Evolutionary conservation across 2,329 filamentous ascomycete genomes (phyloP).

Genomic region (Aspergillus amoenus): DNA sequence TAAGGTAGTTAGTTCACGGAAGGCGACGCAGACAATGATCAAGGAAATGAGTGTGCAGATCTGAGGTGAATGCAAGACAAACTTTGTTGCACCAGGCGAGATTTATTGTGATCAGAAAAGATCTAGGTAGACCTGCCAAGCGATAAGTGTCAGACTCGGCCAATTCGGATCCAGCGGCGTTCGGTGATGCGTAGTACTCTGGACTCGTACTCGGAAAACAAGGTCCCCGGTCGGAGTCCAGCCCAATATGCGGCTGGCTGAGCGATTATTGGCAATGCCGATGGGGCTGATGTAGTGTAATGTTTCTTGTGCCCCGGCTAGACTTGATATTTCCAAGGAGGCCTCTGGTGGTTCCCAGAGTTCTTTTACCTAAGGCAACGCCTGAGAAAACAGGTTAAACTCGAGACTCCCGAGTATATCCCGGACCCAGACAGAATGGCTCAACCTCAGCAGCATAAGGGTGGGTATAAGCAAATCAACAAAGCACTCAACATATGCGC

Average conservation of each 20-base stretch:
- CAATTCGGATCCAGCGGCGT: conserved; percentile 3
- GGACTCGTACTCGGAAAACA: conserved; percentile 7
- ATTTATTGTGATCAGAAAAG: conserved; percentile 5
- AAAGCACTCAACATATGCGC: conserved; percentile 48
- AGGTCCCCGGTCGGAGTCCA: conserved; percentile 4
- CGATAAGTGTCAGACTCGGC: neutral
- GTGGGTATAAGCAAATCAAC: conserved; percentile 42
- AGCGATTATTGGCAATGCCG: neutral
- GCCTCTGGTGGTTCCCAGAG: neutral
- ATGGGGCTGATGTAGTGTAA: neutral
- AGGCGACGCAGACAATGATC: neutral
- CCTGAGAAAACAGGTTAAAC: neutral
- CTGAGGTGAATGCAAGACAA: neutral
- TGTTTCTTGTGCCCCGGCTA: neutral
- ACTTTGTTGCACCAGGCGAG: neutral
- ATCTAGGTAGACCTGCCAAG: neutral
- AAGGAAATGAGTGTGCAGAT: neutral
- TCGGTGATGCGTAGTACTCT: conserved; percentile 6
- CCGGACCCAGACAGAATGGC: neutral
- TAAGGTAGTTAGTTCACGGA: neutral
- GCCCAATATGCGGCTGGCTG: conserved; percentile 2
- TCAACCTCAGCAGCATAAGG: conserved; percentile 6
- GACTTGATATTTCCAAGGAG: neutral
- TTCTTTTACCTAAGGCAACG: neutral
- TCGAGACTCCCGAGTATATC: neutral